Evolutionary conservation across 306 rosid species (phyloP), one percentile per base, ranked within the genome.

Genomic region (Glycyrrhiza uralensis): DNA sequence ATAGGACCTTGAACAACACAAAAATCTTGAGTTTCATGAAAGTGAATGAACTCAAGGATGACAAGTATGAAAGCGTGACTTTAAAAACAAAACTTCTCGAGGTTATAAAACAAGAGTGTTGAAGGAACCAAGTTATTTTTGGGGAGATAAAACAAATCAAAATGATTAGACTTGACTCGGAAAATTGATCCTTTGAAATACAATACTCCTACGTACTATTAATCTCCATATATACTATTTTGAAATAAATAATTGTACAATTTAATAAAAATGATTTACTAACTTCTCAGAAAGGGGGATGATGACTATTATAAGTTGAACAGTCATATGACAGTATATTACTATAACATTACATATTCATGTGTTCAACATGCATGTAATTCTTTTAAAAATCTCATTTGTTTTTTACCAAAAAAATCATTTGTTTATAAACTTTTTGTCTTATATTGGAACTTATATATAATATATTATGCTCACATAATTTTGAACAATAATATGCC

Each of bases 51-150:
- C 71, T 47, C 28, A 72, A 46, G 45, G 39, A 36, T 45, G 67
- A 50, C 76, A 65, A 71, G 72, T 71, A 65, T 70, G 81, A 71
- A 81, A 81, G 30, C 66, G 46, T 81, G 82, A 77, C 79, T 68
- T 73, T 20, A 65, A 55, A 50, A 54, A 66, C 58, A 46, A 70
- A 76, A 35, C 14, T 61, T 73, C 74, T 68, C 30, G 77, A 52
- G 52, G 38, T 35, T 68, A 54, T 38, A 63, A 75, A 68, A 77
- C 54, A 73, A 58, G n/a, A 64, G 66, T 29, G 57, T 68, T 80
- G 74, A 33, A 44, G 22, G 67, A 81, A 77, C 62, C 75, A 46
- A 46, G 60, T 45, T 51, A 76, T 60, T 65, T 72, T 61, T 47
- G 66, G 66, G 1, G 19, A 42, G 64, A 33, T 77, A 67, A 73